Evolutionary conservation across 108 stramenopile genomes (phyloP).

Genomic region (Schizochytrium sp.): DNA sequence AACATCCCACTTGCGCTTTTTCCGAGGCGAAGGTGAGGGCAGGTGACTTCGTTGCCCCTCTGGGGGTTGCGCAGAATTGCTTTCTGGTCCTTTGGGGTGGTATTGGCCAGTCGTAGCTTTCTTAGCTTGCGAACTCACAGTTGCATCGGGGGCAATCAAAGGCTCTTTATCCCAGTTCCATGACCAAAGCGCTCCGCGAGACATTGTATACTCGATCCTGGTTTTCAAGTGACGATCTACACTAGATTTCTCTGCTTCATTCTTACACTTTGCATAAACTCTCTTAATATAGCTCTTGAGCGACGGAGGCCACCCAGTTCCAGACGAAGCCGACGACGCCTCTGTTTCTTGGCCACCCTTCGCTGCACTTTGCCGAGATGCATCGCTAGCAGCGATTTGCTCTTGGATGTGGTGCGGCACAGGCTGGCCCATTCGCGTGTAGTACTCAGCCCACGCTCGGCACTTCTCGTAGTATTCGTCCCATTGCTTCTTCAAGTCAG

Average conservation of each 20-base stretch:
- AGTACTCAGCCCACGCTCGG: neutral
- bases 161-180: neutral
- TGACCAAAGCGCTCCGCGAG: neutral
- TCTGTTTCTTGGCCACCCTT: neutral
- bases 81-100: too few relatives aligned
- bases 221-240: neutral
- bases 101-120: too few relatives aligned
- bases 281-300: slow-evolving; percentile 6
- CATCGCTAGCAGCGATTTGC: slow-evolving; percentile 1
- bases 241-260: neutral
- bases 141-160: neutral
- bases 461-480: slow-evolving; percentile 24
- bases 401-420: neutral
- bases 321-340: neutral
- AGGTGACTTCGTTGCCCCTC: too few relatives aligned
- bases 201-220: slow-evolving; percentile 5
- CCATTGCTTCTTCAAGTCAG: neutral
- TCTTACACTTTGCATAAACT: neutral
- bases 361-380: neutral
- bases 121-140: too few relatives aligned
- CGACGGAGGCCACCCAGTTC: neutral
- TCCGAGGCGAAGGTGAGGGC: too few relatives aligned
- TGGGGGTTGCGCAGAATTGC: too few relatives aligned
- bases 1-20: too few relatives aligned
- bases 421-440: neutral